Base-by-base conservation (phyloP, 2,329 filamentous ascomycete genomes). In the Penicillium brevicompactum region DNA sequence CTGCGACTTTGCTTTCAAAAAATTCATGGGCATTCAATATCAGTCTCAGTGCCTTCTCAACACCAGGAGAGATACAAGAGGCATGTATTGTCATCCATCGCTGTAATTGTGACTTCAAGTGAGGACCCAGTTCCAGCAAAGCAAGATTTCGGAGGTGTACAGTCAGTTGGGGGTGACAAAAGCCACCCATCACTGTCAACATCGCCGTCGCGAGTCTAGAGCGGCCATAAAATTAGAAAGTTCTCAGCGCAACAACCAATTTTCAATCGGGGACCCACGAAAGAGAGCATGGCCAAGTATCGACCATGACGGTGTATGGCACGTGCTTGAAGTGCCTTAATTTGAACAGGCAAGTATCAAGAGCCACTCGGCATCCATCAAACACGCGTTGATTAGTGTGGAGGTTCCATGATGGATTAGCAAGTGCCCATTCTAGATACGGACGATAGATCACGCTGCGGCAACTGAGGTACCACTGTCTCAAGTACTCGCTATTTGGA, bases 381-480 rank as follows among this genome's bases (percentile, higher is more conserved):
- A 52, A 34, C 22, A 56, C 53, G 14, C 44, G 44, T 13, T 37
- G 45, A 21, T 48, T 51, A 21, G 32, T 45, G 13, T 56, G 41
- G 32, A 52, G 53, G 42, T 51, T 47, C 37, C 44, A 51, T 10
- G 18, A 38, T 8, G 53, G 53, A 30, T 56, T 56, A 13, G 53
- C 49, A 6, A 56, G 53, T 16, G 45, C 53, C 53, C 53, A 56
- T 42, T 48, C 49, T 3, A 56, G 32, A 24, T 52, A 56, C 2
- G 53, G 49, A 37, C 53, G 37, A 18, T 56, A 56, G 6, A 56
- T 56, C 13, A 56, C 53, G 45, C 53, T 56, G 21, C 49, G 49
- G n/a, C 53, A 53, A 6, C 49, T 56, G n/a, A 56, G 49, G 22
- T 56, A 56, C 49, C 53, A 52, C 18, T 56, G 53, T 11, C 53